Evolutionary conservation across 169 alveolate genomes (phyloP).

Genomic region (Besnoitia besnoiti): DNA sequence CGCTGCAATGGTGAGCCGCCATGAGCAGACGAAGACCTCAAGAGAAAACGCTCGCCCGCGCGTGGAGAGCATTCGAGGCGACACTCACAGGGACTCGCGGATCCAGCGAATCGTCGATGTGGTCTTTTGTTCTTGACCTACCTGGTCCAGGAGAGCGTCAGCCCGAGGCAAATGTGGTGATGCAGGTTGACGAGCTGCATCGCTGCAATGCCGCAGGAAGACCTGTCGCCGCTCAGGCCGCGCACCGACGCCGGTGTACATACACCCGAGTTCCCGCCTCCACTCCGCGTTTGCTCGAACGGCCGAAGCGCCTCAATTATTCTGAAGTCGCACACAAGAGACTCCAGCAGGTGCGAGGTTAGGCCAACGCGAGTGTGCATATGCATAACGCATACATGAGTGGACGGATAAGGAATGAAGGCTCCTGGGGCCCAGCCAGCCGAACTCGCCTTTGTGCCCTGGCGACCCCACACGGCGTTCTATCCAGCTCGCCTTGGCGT

Average conservation of each 20-base stretch:
- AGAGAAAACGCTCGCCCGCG: too few species aligned
- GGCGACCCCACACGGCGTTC: neutral
- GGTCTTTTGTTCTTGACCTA: too few species aligned
- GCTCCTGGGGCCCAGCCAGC: too few species aligned
- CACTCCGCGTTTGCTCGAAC: slow-evolving; percentile 18
- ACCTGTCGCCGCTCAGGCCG: neutral
- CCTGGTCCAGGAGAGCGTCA: slow-evolving; percentile 34
- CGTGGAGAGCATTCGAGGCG: too few species aligned
- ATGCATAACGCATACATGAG: neutral
- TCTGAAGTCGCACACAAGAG: neutral
- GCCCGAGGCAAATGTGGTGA: slow-evolving; percentile 28
- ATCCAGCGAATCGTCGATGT: too few species aligned
- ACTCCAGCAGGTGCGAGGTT: too few species aligned
- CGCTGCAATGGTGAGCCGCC: neutral
- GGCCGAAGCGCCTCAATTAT: slow-evolving; percentile 24
- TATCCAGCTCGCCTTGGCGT: neutral
- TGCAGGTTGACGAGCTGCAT: slow-evolving; percentile 34
- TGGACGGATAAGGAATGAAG: neutral
- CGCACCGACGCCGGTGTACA: slow-evolving; percentile 3
- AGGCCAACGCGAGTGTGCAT: too few species aligned
- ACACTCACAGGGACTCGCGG: too few species aligned
- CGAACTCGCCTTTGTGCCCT: too few species aligned
- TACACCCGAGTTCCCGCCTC: neutral
- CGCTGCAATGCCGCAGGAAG: slow-evolving; percentile 26
- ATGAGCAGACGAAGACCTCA: neutral